Base-by-base conservation (phyloP, 768 basidiomycete genomes). In the Tremella yokohamensis region DNA sequence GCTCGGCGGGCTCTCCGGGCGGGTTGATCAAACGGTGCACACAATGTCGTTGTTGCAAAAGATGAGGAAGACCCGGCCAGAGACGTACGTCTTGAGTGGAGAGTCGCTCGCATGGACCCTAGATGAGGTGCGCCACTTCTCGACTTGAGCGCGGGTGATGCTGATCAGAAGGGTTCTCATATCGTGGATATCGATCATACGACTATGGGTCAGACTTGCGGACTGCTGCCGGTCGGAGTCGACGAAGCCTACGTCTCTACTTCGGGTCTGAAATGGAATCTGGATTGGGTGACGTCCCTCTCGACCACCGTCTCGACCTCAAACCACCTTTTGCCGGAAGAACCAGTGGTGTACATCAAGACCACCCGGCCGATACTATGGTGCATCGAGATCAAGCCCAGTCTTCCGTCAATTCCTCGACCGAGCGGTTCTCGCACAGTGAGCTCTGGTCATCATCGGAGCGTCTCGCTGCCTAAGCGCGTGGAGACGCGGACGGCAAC, bases 11-110 rank as follows among this genome's bases (percentile, higher is more conserved):
- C 79, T 99, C 1, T 82, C 88, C 3, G 96, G 96, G 0, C 84
- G 96, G 24, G 80, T 99, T 2, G 96, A 99, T 75, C 96, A 99
- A 68, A 96, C 92, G 0, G 80, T 93, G 3, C 92, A 96, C 68
- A 87, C 89, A 0, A 81, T 99, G 11, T 88, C 91, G 1, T 83
- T 86, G 49, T 77, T 98, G 1, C 84, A 92, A 76, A 90, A 90
- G 73, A 79, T 93, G 19, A 84, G 89, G 44, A 82, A 80, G 65
- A 76, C 56, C 19, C 80, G 85, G 26, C 72, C 82, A 9, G 80
- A 80, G 19, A 82, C 87, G 2, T 93, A 85, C 72, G 89, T 83
- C 0, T 80, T 93, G 11, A 90, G 89, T n/a, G 89, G 91, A 51
- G 91, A 97, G 49, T 91, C 87, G 62, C 80, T 96, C 12, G 89